Evolutionary conservation across 1,284 basidiomycete species (phyloP).

Genomic region (Meira miltonrushii): DNA sequence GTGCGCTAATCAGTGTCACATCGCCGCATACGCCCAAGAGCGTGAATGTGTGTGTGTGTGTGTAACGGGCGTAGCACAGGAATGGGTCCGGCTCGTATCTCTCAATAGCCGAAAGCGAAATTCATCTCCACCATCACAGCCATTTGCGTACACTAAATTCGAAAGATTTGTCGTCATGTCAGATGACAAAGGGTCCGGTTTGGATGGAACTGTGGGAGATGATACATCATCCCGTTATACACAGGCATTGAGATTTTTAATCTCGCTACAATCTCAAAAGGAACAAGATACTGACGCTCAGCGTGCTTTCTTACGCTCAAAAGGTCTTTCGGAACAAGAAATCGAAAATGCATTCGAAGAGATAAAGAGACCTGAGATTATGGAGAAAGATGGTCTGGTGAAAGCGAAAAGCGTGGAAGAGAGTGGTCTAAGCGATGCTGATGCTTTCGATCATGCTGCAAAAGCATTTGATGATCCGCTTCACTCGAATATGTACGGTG

Average conservation of each 20-base stretch:
- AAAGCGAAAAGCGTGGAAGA: neutral
- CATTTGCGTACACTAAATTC: no score
- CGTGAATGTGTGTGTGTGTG: no score
- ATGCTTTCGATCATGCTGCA: slow-evolving; percentile 24
- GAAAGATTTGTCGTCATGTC: no score
- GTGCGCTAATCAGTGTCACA: no score
- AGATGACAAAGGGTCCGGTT: no score
- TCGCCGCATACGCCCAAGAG: no score
- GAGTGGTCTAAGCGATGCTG: neutral
- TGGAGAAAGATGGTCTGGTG: neutral
- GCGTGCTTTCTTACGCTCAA: slow-evolving; percentile 35
- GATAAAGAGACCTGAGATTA: slow-evolving; percentile 31
- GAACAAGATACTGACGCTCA: slow-evolving; percentile 14
- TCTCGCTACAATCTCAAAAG: slow-evolving; percentile 22
- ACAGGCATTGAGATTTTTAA: slow-evolving; percentile 48
- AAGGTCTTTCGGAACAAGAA: slow-evolving; percentile 39
- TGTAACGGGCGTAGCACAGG: no score
- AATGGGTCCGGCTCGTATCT: no score
- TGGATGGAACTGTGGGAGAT: no score
- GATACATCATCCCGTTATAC: slow-evolving; percentile 17
- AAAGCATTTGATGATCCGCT: slow-evolving; percentile 39
- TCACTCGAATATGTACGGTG: slow-evolving; percentile 10
- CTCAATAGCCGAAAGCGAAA: no score
- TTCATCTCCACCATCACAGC: no score
- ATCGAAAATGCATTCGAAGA: slow-evolving; percentile 36